A percentile compares a stretch with the other conserved stretches of the same genome.
These are phyloP conservation scores for Thamnidium elegans DNA, from an alignment of 192 early-diverging fungal genomes.

Conservation along the genomic window DNA sequence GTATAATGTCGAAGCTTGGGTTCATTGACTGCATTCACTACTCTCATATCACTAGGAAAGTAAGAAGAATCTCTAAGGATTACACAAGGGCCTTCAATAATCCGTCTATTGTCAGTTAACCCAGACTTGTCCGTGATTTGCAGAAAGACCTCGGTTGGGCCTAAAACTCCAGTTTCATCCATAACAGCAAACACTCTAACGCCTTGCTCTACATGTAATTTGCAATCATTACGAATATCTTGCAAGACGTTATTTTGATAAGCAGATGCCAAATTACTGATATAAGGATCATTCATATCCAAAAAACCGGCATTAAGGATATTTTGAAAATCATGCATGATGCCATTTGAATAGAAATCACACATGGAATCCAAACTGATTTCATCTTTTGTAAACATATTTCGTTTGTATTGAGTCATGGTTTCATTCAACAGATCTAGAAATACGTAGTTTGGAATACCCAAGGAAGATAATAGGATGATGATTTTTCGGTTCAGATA, in stretches of 20 bases:
- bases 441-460: conserved; percentile 51
- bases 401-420: conserved; percentile 13
- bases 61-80: conserved; percentile 51
- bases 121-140: conserved; percentile 37
- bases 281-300: conserved; percentile 40
- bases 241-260: conserved; percentile 44
- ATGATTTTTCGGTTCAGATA: conserved; percentile 61
- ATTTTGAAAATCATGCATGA: conserved; percentile 25
- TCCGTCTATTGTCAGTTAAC: conserved; percentile 6
- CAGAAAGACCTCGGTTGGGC: conserved; percentile 45
- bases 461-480: conserved; percentile 48
- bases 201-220: conserved; percentile 49
- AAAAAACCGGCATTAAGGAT: conserved; percentile 45
- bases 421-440: conserved; percentile 40
- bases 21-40: conserved; percentile 48
- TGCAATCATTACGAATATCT: conserved; percentile 47
- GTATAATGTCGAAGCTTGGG: conserved; percentile 38
- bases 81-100: conserved; percentile 39
- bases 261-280: conserved; percentile 40
- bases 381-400: background rate
- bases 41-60: conserved; percentile 51
- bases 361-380: conserved; percentile 1
- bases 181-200: conserved; percentile 51
- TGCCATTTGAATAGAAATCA: conserved; percentile 32
- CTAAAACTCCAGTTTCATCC: conserved; percentile 46